Percentiles rank a stretch among this genome's conserved stretches.
Evolutionary conservation across 805 yeast species (phyloP).

Genomic region (Isabelozyma gotoi): DNA sequence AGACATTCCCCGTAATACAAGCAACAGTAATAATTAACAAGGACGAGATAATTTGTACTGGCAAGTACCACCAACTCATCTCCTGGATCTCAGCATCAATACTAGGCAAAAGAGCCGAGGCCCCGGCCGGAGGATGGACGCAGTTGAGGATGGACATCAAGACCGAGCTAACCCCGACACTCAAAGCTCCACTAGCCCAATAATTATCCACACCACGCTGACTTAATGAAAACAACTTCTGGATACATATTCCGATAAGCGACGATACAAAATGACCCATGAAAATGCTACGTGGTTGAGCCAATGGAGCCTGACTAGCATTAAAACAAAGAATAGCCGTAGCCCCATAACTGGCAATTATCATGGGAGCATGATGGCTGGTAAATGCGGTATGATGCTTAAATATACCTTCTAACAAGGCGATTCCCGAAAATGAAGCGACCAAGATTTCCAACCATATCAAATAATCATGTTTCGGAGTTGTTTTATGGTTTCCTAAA

Average conservation of each 20-base stretch:
- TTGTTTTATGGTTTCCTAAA: conserved; percentile 37
- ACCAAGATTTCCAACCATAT: conserved; percentile 49
- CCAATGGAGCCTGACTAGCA: conserved; percentile 53
- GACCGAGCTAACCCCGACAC: conserved; percentile 55
- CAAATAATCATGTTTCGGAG: conserved; percentile 33
- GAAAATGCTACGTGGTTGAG: conserved; percentile 63
- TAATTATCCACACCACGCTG: conserved; percentile 43
- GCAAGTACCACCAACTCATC: conserved; percentile 68
- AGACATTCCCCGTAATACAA: conserved; percentile 51
- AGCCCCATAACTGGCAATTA: conserved; percentile 63
- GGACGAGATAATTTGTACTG: conserved; percentile 51
- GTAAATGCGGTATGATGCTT: conserved; percentile 37
- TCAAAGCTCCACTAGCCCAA: conserved; percentile 59
- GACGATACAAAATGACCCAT: conserved; percentile 57
- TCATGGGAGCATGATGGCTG: conserved; percentile 43
- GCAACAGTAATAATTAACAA: conserved; percentile 51
- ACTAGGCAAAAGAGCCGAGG: conserved; percentile 60
- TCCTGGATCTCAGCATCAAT: conserved; percentile 43
- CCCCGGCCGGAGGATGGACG: conserved; percentile 75
- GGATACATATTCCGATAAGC: conserved; percentile 52
- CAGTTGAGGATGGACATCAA: conserved; percentile 53
- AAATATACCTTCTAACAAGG: conserved; percentile 48
- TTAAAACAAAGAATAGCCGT: conserved; percentile 60
- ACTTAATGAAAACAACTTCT: conserved; percentile 52
- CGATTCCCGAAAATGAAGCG: conserved; percentile 47